Evolutionary conservation across 176 grass and related monocot genomes (phyloP).

Genomic region (Carex cristatella): DNA sequence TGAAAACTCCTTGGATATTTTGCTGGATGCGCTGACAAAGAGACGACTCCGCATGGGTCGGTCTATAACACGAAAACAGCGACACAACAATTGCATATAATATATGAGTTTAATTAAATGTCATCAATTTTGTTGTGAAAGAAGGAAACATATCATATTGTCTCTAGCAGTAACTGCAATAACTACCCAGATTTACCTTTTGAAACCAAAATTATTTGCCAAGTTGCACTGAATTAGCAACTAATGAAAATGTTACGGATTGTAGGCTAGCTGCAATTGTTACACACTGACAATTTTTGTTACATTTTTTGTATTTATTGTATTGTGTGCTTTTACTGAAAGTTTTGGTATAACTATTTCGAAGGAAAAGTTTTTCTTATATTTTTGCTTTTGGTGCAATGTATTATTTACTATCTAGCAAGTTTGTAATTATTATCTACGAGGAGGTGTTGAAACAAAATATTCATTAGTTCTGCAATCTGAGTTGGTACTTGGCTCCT

Average conservation of each 20-base stretch:
- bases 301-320: not conserved
- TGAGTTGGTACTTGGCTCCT: too few relatives aligned
- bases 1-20: slow-evolving; percentile 57
- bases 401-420: too few relatives aligned
- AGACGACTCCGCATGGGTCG: slow-evolving; percentile 66
- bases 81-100: slow-evolving; percentile 73
- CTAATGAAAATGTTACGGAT: not conserved
- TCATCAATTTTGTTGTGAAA: not conserved
- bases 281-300: not conserved
- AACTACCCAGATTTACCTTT: not conserved
- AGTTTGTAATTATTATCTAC: too few relatives aligned
- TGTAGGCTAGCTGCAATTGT: not conserved
- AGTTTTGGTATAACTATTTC: not conserved
- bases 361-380: not conserved
- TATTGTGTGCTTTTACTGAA: not conserved
- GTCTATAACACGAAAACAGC: slow-evolving; percentile 64
- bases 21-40: slow-evolving; percentile 57
- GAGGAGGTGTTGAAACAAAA: too few relatives aligned
- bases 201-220: not conserved
- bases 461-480: too few relatives aligned
- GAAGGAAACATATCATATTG: not conserved
- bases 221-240: not conserved
- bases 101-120: not conserved
- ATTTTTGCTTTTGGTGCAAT: too few relatives aligned
- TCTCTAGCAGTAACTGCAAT: not conserved